A percentile compares a stretch with the other conserved stretches of the same genome.
phyloP scores from a whole-genome alignment of 805 yeast genomes.

The Saturnispora galanensis region DNA sequence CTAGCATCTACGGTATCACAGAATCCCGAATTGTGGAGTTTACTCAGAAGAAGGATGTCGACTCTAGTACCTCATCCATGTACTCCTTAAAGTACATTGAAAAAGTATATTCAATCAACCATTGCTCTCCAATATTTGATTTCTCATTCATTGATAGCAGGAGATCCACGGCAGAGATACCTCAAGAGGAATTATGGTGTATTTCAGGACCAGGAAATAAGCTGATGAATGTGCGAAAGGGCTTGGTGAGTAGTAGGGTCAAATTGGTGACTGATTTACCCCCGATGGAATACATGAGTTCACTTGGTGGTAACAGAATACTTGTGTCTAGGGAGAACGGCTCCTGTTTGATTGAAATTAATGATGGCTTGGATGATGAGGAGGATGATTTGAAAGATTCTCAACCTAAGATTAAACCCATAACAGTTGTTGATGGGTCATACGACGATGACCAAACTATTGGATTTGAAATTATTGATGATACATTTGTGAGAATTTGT shows the following conservation, averaged over 20 bases:
- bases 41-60: slow-evolving; percentile 9
- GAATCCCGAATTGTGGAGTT: slow-evolving; percentile 18
- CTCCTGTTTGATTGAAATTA: neutral
- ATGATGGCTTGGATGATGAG: neutral
- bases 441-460: no score
- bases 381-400: neutral
- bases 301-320: neutral
- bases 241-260: slow-evolving; percentile 18
- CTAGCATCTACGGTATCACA: slow-evolving; percentile 19
- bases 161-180: slow-evolving; percentile 11
- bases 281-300: neutral
- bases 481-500: no score
- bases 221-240: slow-evolving; percentile 19
- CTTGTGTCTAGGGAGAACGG: neutral
- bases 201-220: slow-evolving; percentile 22
- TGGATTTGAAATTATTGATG: neutral
- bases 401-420: neutral
- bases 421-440: neutral
- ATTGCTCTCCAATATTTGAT: slow-evolving; percentile 24
- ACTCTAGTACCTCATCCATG: neutral
- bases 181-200: slow-evolving; percentile 25
- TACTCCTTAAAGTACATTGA: slow-evolving; percentile 16
- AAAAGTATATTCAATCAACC: slow-evolving; percentile 14
- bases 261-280: neutral
- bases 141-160: slow-evolving; percentile 15